phyloP scores from a whole-genome alignment of 1,284 basidiomycete genomes.

The Stygiomarasmius scandens region DNA sequence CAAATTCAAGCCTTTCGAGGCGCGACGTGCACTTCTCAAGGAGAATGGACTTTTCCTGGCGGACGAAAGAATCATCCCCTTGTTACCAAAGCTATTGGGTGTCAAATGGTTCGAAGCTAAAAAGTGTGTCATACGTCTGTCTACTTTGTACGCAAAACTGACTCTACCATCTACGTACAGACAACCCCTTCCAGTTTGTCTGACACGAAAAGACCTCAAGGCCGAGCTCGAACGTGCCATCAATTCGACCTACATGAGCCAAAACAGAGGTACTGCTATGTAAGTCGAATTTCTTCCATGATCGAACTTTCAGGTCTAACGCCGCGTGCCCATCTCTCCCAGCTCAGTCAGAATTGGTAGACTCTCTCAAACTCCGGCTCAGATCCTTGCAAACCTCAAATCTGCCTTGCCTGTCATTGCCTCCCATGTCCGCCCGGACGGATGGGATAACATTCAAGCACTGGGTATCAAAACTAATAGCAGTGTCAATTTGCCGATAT shows the following conservation, averaged over 20 bases:
- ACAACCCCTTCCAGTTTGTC: conserved; percentile 90
- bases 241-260: conserved; percentile 91
- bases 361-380: conserved; percentile 69
- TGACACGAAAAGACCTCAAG: conserved; percentile 87
- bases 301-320: not conserved
- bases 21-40: conserved; percentile 80
- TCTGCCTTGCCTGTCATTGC: conserved; percentile 81
- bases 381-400: conserved; percentile 82
- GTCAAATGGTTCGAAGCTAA: conserved; percentile 93
- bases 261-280: conserved; percentile 91
- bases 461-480: conserved; percentile 91
- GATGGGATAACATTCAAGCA: conserved; percentile 92
- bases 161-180: conserved; percentile 41
- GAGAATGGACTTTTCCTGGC: conserved; percentile 94
- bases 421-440: conserved; percentile 67
- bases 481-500: conserved; percentile 87
- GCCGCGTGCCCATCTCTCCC: conserved; percentile 3
- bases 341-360: conserved; percentile 88
- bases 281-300: conserved; percentile 43
- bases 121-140: conserved; percentile 61
- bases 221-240: conserved; percentile 89
- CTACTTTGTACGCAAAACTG: not conserved
- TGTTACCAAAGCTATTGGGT: conserved; percentile 87
- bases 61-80: conserved; percentile 87
- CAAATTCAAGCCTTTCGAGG: conserved; percentile 93